Evolutionary conservation across 2,329 filamentous ascomycete species (phyloP), one percentile per base, ranked within the genome.

Genomic region (Myriangium duriaei): DNA sequence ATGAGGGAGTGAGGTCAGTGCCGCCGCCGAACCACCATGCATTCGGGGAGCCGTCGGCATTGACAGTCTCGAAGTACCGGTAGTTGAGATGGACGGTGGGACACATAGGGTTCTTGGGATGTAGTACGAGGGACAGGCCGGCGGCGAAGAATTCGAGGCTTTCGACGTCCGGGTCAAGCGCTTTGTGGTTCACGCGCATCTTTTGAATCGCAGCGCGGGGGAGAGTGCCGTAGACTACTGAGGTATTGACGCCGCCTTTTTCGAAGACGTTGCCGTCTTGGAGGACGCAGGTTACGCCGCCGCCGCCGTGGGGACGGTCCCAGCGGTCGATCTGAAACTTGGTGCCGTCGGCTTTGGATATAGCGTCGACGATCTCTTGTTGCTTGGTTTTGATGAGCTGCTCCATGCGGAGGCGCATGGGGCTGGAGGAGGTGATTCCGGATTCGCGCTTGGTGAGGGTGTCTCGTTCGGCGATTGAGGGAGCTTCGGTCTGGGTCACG

Each of bases 21-120:
- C 91, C 91, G 35, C 91, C 91, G 46, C 91, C 91, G 53, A 94
- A 98, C 91, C 91, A 98, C 88, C 91, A 98, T 5, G 86, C 81
- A 47, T 88, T 85, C 37, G 70, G 79, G 47, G 70, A 81, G 30
- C 82, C 85, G 50, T 88, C 80, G 6, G 81, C 74, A 51, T 88
- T 81, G 43, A 83, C 81, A 1, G 91, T 98, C 67, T 98, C 91
- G 55, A 98, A 98, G 64, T 98, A 98, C 41, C 91, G 78, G 68
- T 96, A 96, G 68, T 98, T 98, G 50, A 98, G 71, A 60, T 98
- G 91, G 12, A 98, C 91, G 0, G 91, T 98, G 0, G 91, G 91
- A 5, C 88, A 88, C 80, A 94, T 93, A 33, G 91, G 91, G 62
- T 98, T 98, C 51, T 76, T 72, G 2, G 91, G 91, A 59, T 98